These are phyloP conservation scores for Populus tomentosa DNA, from an alignment of 441 rosid genomes.

Conservation along the genomic window DNA sequence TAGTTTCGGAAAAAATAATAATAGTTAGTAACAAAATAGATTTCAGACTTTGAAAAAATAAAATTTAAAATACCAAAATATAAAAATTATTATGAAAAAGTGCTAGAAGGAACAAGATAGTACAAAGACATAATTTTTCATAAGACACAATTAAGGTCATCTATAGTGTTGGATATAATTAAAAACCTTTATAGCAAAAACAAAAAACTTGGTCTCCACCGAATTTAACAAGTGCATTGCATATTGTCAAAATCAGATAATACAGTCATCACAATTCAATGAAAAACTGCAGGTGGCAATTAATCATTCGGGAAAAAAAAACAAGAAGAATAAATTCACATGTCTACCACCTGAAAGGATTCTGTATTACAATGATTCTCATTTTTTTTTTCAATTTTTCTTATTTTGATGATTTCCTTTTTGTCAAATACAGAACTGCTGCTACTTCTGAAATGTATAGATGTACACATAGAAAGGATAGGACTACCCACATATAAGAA, in stretches of 20 bases:
- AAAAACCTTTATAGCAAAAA: neutral
- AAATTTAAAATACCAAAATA: neutral
- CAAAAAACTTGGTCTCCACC: neutral
- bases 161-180: neutral
- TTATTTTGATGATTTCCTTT: neutral
- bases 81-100: neutral
- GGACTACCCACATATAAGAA: neutral
- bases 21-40: neutral
- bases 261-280: neutral
- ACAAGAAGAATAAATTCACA: conserved; percentile 1
- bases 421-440: neutral
- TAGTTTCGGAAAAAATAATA: neutral
- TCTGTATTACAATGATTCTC: neutral
- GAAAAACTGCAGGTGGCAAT: conserved; percentile 15
- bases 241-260: neutral
- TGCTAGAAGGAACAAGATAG: neutral
- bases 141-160: neutral
- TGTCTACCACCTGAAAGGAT: conserved; percentile 5
- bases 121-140: neutral
- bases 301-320: neutral
- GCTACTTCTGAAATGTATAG: neutral
- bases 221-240: neutral
- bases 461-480: neutral
- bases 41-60: neutral
- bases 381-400: neutral